Base-by-base conservation (phyloP, 2,329 filamentous ascomycete species). In the Fusarium chaquense region DNA sequence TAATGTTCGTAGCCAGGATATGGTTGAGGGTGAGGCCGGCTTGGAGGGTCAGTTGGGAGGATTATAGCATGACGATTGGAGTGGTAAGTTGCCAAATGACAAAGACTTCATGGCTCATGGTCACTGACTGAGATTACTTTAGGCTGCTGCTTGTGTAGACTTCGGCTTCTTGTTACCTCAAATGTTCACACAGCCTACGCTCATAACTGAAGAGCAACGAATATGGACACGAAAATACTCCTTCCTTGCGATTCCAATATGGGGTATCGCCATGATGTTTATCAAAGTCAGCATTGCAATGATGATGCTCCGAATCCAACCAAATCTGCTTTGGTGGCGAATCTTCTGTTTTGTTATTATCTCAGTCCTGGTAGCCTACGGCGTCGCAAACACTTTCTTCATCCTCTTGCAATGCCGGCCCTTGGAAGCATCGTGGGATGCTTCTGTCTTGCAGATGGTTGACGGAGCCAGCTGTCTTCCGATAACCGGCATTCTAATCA, bases 251-350 rank as follows among this genome's bases (percentile, higher is more conserved):
- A 64, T 64, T 7, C 45, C 62, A 2, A 38, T 66, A 1, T 66
- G 55, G 63, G 63, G 63, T 0, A 62, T 66, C 15, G 55, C 62
- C 1, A 66, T 66, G 62, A 66, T 61, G 49, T 66, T 66, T 24
- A 66, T 66, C 20, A 62, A 66, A 30, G 16, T 54, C 18, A 62
- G 55, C 49, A 66, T 66, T 7, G 62, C 62, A 13, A 66, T 66
- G 63, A 66, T 56, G 63, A 66, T 66, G 55, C 44, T 45, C 5
- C 30, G 62, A 6, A 66, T 66, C 1, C 63, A 66, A 22, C 55
- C 63, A 1, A 62, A 53, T 0, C 40, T 66, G 1, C 4, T 66
- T 9, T 66, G 45, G 61, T 41, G 61, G 61, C 22, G 44, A 3
- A 4, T 64, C 33, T 64, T 64, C 6, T 64, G 61, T 13, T 64